A percentile compares a stretch with the other conserved stretches of the same genome.
Evolutionary conservation across 306 rosid genomes (phyloP).

Genomic region (Hylodesmum podocarpum): DNA sequence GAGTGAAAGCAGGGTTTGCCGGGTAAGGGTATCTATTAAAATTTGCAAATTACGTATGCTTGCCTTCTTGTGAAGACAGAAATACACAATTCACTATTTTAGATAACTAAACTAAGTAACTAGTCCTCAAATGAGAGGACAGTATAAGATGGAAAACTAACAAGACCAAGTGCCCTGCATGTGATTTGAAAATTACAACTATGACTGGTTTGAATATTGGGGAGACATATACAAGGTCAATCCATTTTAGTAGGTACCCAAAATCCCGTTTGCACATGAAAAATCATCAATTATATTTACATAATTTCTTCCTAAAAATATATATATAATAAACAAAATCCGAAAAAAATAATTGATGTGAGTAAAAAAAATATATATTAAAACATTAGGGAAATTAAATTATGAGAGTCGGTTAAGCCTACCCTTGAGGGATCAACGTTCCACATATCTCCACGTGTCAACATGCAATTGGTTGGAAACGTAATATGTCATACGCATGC

Average conservation of each 20-base stretch:
- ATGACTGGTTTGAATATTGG: constrained; percentile 10
- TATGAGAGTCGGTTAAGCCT: background rate
- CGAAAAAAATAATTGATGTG: background rate
- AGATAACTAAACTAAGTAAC: constrained; percentile 31
- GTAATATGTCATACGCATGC: constrained; percentile 49
- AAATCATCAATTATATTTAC: background rate
- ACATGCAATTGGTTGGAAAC: constrained; percentile 13
- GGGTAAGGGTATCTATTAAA: constrained; percentile 2
- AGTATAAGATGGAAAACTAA: constrained; percentile 35
- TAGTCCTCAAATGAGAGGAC: constrained; percentile 40
- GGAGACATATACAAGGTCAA: constrained; percentile 23
- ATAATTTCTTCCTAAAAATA: background rate
- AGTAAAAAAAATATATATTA: background rate
- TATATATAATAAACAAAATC: background rate
- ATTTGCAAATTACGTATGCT: background rate
- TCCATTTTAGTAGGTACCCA: constrained; percentile 46
- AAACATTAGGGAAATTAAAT: background rate
- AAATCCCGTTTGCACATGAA: constrained; percentile 33
- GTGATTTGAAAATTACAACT: constrained; percentile 41
- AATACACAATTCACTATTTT: constrained; percentile 3
- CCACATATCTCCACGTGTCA: constrained; percentile 24
- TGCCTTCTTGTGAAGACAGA: constrained; percentile 20
- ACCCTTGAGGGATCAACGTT: constrained; percentile 45
- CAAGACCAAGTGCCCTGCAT: constrained; percentile 41
- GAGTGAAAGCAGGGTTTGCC: constrained; percentile 20